Evolutionary conservation across 2,329 filamentous ascomycete species (phyloP).

Genomic region (Clarireedia monteithiana): DNA sequence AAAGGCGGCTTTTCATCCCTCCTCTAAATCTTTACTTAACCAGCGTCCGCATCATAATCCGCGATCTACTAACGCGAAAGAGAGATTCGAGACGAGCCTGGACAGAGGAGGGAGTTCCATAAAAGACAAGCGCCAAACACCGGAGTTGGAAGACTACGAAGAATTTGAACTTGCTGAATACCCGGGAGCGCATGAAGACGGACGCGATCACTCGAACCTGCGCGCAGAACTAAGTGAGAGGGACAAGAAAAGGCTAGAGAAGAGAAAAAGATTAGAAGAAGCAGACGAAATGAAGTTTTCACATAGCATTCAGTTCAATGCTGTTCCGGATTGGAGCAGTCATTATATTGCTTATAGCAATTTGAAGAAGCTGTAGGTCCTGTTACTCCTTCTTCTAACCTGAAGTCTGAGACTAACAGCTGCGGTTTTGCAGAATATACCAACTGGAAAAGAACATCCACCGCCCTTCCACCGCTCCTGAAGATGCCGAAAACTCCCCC

Average conservation of each 20-base stretch:
- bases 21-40: constrained; percentile 14
- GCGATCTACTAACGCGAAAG: constrained; percentile 10
- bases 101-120: constrained; percentile 9
- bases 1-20: constrained; percentile 14
- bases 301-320: constrained; percentile 98
- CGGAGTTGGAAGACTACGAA: constrained; percentile 16
- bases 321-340: constrained; percentile 98
- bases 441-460: constrained; percentile 81
- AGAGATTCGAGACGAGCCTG: constrained; percentile 15
- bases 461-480: constrained; percentile 43
- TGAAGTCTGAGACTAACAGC: not conserved
- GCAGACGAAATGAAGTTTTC: constrained; percentile 98
- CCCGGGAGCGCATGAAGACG: constrained; percentile 5
- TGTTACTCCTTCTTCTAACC: not conserved
- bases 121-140: not conserved
- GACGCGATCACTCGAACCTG: not conserved
- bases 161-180: constrained; percentile 28
- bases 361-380: constrained; percentile 86
- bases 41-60: not conserved
- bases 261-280: constrained; percentile 63
- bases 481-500: constrained; percentile 78
- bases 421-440: constrained; percentile 62
- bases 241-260: constrained; percentile 45
- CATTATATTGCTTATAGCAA: constrained; percentile 99
- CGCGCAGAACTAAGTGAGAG: constrained; percentile 2